Evolutionary conservation across 352 stramenopile species (phyloP).

Genomic region (Pythium angustatum): DNA sequence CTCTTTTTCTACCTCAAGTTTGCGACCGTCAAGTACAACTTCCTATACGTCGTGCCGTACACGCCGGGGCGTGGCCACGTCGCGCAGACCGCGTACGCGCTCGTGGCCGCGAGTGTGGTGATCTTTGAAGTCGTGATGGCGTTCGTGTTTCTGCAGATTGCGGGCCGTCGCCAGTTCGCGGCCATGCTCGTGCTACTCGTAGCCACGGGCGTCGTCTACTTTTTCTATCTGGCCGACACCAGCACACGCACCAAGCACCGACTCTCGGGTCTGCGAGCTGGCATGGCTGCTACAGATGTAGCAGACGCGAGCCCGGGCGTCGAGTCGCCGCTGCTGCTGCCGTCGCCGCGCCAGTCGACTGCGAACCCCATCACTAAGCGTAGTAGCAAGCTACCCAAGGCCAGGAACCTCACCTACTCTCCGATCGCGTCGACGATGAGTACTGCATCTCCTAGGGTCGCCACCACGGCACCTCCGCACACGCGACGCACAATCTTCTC

Average conservation of each 20-base stretch:
- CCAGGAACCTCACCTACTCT: conserved; percentile 13
- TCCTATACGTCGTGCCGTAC: conserved; percentile 75
- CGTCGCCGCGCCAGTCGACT: conserved; percentile 1
- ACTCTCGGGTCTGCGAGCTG: too few species aligned
- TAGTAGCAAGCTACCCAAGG: conserved; percentile 12
- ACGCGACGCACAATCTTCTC: conserved; percentile 41
- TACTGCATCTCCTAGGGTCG: conserved; percentile 10
- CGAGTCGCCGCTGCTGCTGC: conserved; percentile 27
- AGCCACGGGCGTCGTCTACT: conserved; percentile 47
- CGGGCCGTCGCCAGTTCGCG: conserved; percentile 47
- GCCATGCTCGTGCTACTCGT: conserved; percentile 60
- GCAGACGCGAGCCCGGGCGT: too few species aligned
- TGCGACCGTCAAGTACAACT: conserved; percentile 78
- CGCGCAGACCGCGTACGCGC: conserved; percentile 55
- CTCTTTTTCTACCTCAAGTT: conserved; percentile 85
- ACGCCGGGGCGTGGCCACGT: conserved; percentile 68
- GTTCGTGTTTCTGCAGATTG: conserved; percentile 76
- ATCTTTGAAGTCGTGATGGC: conserved; percentile 73
- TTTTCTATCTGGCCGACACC: conserved; percentile 54
- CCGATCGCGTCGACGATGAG: conserved; percentile 9
- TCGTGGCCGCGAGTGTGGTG: conserved; percentile 68
- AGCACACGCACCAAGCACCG: conserved; percentile 22
- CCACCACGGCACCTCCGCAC: conserved; percentile 4
- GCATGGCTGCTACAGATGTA: conserved; percentile 33
- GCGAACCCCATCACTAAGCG: not conserved